Evolutionary conservation across 768 basidiomycete genomes (phyloP), one percentile per base, ranked within the genome.

Genomic region (Leucosporidium scottii): DNA sequence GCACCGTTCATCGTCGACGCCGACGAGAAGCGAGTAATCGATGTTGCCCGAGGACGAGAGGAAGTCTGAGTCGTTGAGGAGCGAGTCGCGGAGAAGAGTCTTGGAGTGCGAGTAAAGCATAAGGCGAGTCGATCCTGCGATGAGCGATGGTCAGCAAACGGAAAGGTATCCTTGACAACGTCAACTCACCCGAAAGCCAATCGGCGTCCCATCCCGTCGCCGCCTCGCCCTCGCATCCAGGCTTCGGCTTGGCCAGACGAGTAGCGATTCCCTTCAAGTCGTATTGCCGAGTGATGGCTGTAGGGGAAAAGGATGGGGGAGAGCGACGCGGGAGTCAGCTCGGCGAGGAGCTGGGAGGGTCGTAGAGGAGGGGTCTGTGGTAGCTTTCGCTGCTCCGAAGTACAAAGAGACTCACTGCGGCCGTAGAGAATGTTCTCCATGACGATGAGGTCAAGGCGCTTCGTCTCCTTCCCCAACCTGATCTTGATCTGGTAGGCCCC

Each of bases 21-120:
- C 94, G 60, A 92, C 91, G 34, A 97, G 88, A 23, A 98, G 79
- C 1, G 90, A 93, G 77, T 97, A 98, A 78, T 98, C 94, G 89
- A 93, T 93, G 59, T 94, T 92, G 77, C 93, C 93, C 68, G 93
- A 86, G 70, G 92, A 90, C 20, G 87, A 87, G 55, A 97, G 79
- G 78, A 96, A 97, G 72, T 88, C 89, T 80, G 88, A 93, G 77
- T 98, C 94, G 72, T 93, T 96, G 79, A 85, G 90, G 27, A 98
- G 79, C 15, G 93, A 89, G 23, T 91, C 88, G 25, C 91, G 85
- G 6, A 98, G 79, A 64, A 97, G 92, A 9, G 90, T 86, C 77
- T 96, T 97, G 0, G 91, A 90, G 75, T 97, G 91, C 78, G 86
- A 75, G 85, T 90, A 90, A 64, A 25, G 82, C 86, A 75, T 85